Conservation (phyloP, 495 filamentous ascomycete genomes). For the Articulospora tetracladia region DNA sequence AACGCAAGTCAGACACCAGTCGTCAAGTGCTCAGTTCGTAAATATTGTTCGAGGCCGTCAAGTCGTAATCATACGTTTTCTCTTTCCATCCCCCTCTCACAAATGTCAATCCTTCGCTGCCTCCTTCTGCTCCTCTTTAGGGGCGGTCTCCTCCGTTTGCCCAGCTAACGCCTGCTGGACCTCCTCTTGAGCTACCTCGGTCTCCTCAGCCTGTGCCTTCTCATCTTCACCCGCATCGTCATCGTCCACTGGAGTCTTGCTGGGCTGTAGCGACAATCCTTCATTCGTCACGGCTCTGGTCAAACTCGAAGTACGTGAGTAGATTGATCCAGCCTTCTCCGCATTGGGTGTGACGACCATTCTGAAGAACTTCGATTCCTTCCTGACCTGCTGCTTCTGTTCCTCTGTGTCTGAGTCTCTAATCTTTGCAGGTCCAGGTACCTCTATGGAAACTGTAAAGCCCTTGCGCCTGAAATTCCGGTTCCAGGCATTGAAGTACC, state of each 20-base stretch:
- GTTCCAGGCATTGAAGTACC: conserved; percentile 15
- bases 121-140: not conserved
- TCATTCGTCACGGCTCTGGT: conserved; percentile 16
- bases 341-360: conserved; percentile 16
- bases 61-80: not conserved
- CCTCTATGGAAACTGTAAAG: conserved; percentile 10
- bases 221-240: not conserved
- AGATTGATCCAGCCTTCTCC: conserved; percentile 13
- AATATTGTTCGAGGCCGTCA: not conserved
- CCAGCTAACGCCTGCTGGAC: not conserved
- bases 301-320: conserved; percentile 16
- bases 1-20: not conserved
- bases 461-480: conserved; percentile 13
- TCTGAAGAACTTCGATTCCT: conserved; percentile 15
- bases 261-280: not conserved
- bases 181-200: not conserved
- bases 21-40: not conserved
- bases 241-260: not conserved
- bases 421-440: conserved; percentile 13
- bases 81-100: not conserved
- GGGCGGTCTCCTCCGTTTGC: not conserved
- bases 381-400: conserved; percentile 7
- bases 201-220: not conserved
- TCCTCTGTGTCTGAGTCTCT: conserved; percentile 1
- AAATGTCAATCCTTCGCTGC: not conserved